Conservation (phyloP, 495 filamentous ascomycete genomes). For the Podospora sp. region DNA sequence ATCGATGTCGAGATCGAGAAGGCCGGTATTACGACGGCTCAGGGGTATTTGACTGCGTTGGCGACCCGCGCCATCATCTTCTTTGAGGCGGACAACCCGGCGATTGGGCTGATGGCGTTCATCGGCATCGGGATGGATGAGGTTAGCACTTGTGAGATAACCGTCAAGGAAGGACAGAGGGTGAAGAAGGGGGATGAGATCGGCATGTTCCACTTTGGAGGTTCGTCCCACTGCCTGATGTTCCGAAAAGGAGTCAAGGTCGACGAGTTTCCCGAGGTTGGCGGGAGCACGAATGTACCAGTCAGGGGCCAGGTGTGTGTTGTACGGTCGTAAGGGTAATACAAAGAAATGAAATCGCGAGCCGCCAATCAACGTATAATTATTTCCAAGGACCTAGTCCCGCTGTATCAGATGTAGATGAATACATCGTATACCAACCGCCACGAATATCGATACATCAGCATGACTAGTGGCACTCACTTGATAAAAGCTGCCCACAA, state of each 20-base stretch:
- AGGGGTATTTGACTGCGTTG: slow-evolving; percentile 62
- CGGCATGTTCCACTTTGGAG: slow-evolving; percentile 78
- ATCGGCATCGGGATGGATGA: slow-evolving; percentile 72
- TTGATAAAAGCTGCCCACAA: background rate
- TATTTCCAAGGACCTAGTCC: background rate
- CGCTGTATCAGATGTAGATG: background rate
- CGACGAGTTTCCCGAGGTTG: slow-evolving; percentile 51
- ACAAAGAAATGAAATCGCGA: background rate
- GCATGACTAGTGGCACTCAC: background rate
- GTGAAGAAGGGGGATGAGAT: slow-evolving; percentile 66
- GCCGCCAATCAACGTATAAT: background rate
- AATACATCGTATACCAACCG: background rate
- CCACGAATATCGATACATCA: background rate
- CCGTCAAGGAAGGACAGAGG: slow-evolving; percentile 60
- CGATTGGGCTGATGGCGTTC: slow-evolving; percentile 67
- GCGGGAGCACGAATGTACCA: slow-evolving; percentile 57
- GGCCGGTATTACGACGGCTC: slow-evolving; percentile 43
- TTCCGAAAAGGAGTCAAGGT: slow-evolving; percentile 52
- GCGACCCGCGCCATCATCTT: slow-evolving; percentile 66
- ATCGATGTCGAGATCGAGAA: slow-evolving; percentile 41
- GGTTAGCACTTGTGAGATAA: slow-evolving; percentile 68
- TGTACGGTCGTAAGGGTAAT: slow-evolving; percentile 18
- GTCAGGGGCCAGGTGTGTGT: slow-evolving; percentile 48
- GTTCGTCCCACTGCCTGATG: slow-evolving; percentile 64
- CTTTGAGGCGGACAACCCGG: slow-evolving; percentile 66